A percentile compares a stretch with the other conserved stretches of the same genome.
phyloP scores from a whole-genome alignment of 768 basidiomycete genomes.

The Gymnopilus junonius region DNA sequence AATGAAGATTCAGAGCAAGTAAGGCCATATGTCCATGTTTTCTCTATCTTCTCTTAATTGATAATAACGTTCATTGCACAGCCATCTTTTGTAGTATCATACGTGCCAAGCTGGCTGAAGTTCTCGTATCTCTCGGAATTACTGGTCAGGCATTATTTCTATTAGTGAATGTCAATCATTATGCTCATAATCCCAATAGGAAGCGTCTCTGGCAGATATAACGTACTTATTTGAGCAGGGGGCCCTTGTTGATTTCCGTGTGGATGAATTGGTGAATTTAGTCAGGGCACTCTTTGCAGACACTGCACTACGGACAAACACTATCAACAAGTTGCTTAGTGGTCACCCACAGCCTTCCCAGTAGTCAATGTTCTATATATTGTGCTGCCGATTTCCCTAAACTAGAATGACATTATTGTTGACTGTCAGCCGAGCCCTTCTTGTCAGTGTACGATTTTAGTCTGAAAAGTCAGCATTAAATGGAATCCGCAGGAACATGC shows the following conservation, averaged over 20 bases:
- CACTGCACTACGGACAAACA: conserved; percentile 77
- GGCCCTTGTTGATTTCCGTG: conserved; percentile 87
- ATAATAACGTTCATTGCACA: conserved; percentile 28
- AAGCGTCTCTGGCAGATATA: conserved; percentile 91
- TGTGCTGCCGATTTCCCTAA: not conserved
- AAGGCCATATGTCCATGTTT: conserved; percentile 19
- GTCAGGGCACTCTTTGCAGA: conserved; percentile 89
- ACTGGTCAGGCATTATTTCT: conserved; percentile 58
- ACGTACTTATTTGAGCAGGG: conserved; percentile 92
- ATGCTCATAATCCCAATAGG: conserved; percentile 46
- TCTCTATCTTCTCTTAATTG: not conserved
- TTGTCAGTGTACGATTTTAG: conserved; percentile 49
- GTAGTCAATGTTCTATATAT: conserved; percentile 8
- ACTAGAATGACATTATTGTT: not conserved
- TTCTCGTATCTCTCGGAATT: conserved; percentile 94
- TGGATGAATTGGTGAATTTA: conserved; percentile 81
- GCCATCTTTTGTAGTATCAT: conserved; percentile 79
- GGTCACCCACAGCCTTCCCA: conserved; percentile 52
- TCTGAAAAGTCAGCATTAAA: conserved; percentile 23
- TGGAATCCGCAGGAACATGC: not conserved
- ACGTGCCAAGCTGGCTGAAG: conserved; percentile 94
- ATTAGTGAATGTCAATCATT: not conserved
- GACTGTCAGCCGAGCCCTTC: conserved; percentile 31
- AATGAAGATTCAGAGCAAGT: conserved; percentile 67
- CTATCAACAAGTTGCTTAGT: conserved; percentile 72